Evolutionary conservation across 768 basidiomycete species (phyloP).

Genomic region (Amanita phalloides): DNA sequence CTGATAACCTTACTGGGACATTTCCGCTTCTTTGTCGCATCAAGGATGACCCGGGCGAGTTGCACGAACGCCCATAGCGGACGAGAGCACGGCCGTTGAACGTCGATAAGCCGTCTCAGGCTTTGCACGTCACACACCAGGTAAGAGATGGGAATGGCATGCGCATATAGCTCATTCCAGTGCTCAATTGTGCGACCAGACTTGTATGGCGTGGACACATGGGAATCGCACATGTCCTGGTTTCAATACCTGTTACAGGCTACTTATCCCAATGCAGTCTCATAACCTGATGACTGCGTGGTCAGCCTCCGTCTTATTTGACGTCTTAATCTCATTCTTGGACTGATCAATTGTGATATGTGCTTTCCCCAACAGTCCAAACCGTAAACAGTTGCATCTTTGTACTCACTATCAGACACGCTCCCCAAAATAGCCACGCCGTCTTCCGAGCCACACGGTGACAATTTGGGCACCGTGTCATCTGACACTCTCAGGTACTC

Average conservation of each 20-base stretch:
- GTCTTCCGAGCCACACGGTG: neutral
- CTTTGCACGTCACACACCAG: too few relatives aligned
- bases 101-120: neutral
- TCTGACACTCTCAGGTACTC: neutral
- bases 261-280: neutral
- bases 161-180: neutral
- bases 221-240: neutral
- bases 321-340: neutral
- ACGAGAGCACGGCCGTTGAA: too few relatives aligned
- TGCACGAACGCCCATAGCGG: neutral
- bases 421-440: neutral
- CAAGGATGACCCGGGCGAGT: neutral
- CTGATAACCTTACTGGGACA: neutral
- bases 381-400: neutral
- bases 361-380: neutral
- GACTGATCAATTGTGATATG: neutral
- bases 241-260: neutral
- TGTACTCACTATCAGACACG: neutral
- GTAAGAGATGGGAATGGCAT: neutral
- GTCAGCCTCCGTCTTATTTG: neutral
- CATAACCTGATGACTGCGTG: neutral
- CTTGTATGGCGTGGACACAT: neutral
- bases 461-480: neutral
- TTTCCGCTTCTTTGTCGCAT: neutral
- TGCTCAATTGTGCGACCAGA: too few relatives aligned